These are phyloP conservation scores for Clitoria ternatea DNA, from an alignment of 306 rosid species.

Conservation along the genomic window DNA sequence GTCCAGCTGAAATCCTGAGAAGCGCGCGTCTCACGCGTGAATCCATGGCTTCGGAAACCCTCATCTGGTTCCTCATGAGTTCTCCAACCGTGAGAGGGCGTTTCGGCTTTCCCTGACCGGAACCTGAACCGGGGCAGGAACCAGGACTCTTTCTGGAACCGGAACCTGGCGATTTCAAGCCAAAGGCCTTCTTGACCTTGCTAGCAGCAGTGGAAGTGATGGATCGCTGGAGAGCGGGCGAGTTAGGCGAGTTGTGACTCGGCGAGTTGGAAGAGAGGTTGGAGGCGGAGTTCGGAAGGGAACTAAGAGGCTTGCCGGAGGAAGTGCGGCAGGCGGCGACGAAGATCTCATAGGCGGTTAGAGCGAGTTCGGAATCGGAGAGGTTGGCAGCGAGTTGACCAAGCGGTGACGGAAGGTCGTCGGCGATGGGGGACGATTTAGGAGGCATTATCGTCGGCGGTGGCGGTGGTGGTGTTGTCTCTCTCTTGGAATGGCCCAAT, in stretches of 20 bases:
- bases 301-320: constrained; percentile 66
- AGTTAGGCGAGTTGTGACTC: constrained; percentile 41
- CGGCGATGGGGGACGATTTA: constrained; percentile 29
- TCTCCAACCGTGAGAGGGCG: constrained; percentile 88
- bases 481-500: constrained; percentile 87
- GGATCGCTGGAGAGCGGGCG: constrained; percentile 79
- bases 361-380: constrained; percentile 72
- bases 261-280: constrained; percentile 49
- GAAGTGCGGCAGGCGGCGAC: constrained; percentile 91
- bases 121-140: constrained; percentile 33
- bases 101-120: constrained; percentile 58
- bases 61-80: constrained; percentile 93
- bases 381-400: constrained; percentile 66
- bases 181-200: constrained; percentile 94
- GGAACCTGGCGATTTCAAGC: constrained; percentile 82
- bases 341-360: constrained; percentile 96
- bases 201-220: constrained; percentile 94
- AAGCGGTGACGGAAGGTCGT: constrained; percentile 80
- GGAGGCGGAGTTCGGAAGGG: constrained; percentile 25
- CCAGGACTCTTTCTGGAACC: constrained; percentile 90
- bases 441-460: constrained; percentile 36
- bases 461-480: constrained; percentile 29
- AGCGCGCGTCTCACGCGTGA: constrained; percentile 88
- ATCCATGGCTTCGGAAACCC: constrained; percentile 89
- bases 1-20: constrained; percentile 84